Evolutionary conservation across 345 rosid species (phyloP), one percentile per base, ranked within the genome.

Genomic region (Sapria himalayana): DNA sequence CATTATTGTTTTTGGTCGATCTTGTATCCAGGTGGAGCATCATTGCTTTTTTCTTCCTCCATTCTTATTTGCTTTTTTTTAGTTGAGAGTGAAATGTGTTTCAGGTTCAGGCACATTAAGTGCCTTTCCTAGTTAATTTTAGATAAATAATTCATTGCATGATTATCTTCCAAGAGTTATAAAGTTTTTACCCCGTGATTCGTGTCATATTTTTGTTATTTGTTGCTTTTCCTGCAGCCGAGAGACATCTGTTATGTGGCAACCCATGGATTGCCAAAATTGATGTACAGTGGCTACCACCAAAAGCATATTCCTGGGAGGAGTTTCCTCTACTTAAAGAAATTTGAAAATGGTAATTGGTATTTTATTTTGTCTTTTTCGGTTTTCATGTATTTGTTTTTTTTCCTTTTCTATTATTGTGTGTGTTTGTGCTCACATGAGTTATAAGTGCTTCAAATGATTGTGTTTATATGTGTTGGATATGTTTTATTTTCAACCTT

Each of bases 241-340:
- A 70, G 95, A 61, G 95, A 74, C 37, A 71, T 81, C 5, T 76
- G 89, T 49, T 84, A 84, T 48, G 48, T 84, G 43, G 85, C 95
- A n/a, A 64, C 57, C 49, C 59, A 57, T 1, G 89, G 77, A 53
- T 48, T 80, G 61, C 69, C 76, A 0, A 60, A 66, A 25, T 48
- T 75, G 19, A 51, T 53, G 41, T 81, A 78, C 55, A 81, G 92
- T 47, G 92, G 94, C 22, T 72, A 75, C 46, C 48, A 52, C 94
- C 96, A 0, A 60, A 46, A 22, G 70, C 85, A 19, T 67, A 73
- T 56, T 55, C 74, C 1, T 81, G 96, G 96, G 77, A 75, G 51
- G 86, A 81, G 41, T 81, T 66, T 39, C 94, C 94, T 57, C 86
- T 72, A 10, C 84, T 81, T 10, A 73, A 61, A 57, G 79, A 73